phyloP scores from a whole-genome alignment of 2,329 filamentous ascomycete species.

The Gremmenia infestans region DNA sequence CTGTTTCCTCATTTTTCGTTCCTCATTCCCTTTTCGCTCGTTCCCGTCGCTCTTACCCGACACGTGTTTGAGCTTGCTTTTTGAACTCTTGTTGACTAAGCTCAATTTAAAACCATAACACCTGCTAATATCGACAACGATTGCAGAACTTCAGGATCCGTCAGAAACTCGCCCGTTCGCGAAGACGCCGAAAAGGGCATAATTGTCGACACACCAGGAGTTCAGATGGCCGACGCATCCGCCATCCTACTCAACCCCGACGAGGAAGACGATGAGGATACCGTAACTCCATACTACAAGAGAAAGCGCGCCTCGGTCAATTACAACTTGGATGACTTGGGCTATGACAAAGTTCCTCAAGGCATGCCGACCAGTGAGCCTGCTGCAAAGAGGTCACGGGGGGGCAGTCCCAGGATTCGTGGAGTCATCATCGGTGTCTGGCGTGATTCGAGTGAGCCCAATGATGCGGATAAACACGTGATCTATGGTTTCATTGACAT shows the following conservation, averaged over 20 bases:
- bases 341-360: slow-evolving; percentile 23
- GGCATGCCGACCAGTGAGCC: slow-evolving; percentile 17
- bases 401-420: slow-evolving; percentile 15
- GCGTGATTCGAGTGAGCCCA: slow-evolving; percentile 51
- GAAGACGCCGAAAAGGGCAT: slow-evolving; percentile 23
- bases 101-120: slow-evolving; percentile 16
- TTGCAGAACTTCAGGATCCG: slow-evolving; percentile 14
- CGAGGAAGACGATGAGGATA: slow-evolving; percentile 33
- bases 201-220: slow-evolving; percentile 17
- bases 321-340: slow-evolving; percentile 45
- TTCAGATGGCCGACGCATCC: slow-evolving; percentile 15
- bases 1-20: not conserved
- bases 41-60: slow-evolving; percentile 1
- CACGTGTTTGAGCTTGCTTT: slow-evolving; percentile 20
- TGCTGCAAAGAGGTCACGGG: slow-evolving; percentile 20
- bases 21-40: slow-evolving; percentile 1
- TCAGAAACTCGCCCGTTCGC: slow-evolving; percentile 11
- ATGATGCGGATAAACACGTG: slow-evolving; percentile 48
- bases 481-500: slow-evolving; percentile 60
- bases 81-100: slow-evolving; percentile 15
- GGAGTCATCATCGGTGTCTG: slow-evolving; percentile 50
- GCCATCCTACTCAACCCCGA: slow-evolving; percentile 26
- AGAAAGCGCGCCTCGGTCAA: slow-evolving; percentile 50
- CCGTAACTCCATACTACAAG: slow-evolving; percentile 44
- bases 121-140: slow-evolving; percentile 1